Evolutionary conservation across 208 protist species (phyloP).

Genomic region (Trypanosomatidae sp.): DNA sequence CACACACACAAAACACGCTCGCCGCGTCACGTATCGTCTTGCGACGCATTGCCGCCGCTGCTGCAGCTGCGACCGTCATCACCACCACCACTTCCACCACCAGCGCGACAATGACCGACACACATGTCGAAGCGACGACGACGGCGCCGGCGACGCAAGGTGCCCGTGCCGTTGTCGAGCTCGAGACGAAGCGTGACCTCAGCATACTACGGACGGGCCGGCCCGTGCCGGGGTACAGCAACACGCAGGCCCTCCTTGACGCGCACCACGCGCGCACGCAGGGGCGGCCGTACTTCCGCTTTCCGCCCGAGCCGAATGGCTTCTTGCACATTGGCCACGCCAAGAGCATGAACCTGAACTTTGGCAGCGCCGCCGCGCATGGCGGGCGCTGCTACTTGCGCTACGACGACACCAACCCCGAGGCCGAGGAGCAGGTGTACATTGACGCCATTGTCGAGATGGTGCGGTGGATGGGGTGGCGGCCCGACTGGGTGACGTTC

Average conservation of each 20-base stretch:
- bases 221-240: slow-evolving; percentile 60
- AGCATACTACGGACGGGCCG: slow-evolving; percentile 65
- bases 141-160: no score
- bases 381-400: slow-evolving; percentile 93
- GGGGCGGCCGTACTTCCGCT: slow-evolving; percentile 87
- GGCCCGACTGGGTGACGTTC: slow-evolving; percentile 92
- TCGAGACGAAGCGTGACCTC: slow-evolving; percentile 69
- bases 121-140: no score
- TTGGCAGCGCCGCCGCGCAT: slow-evolving; percentile 90
- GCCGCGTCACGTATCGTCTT: no score
- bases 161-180: slow-evolving; percentile 3
- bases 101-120: no score
- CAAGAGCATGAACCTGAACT: slow-evolving; percentile 99
- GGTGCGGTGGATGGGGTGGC: slow-evolving; percentile 89
- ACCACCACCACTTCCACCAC: no score
- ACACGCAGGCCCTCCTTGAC: slow-evolving; percentile 55
- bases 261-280: slow-evolving; percentile 40
- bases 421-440: slow-evolving; percentile 96
- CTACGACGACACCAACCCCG: slow-evolving; percentile 99
- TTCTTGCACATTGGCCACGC: slow-evolving; percentile 99
- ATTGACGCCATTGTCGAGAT: slow-evolving; percentile 94
- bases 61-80: no score
- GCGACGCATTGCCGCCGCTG: no score
- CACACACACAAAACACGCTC: no score
- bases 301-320: slow-evolving; percentile 96